phyloP scores from a whole-genome alignment of 805 yeast genomes.

The Kodamaea kaohsiungensis region DNA sequence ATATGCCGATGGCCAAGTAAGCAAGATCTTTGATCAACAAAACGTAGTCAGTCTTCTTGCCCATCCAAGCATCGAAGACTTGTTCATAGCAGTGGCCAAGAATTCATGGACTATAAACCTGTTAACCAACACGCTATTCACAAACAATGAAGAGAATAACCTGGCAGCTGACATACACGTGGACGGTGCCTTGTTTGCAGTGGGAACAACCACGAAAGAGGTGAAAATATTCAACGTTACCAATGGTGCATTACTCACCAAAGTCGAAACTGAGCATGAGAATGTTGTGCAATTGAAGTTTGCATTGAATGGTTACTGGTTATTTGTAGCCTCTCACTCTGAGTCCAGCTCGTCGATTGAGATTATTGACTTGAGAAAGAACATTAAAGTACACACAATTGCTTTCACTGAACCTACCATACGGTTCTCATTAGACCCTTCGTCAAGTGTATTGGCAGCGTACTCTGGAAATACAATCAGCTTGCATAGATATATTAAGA shows the following conservation, averaged over 20 bases:
- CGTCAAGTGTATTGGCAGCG: slow-evolving; percentile 33
- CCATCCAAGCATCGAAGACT: slow-evolving; percentile 33
- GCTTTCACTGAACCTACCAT: slow-evolving; percentile 20
- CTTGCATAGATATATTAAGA: slow-evolving; percentile 40
- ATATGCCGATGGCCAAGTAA: background rate
- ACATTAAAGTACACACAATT: slow-evolving; percentile 25
- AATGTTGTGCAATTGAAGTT: slow-evolving; percentile 42
- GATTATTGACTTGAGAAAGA: slow-evolving; percentile 53
- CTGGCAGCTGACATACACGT: slow-evolving; percentile 40
- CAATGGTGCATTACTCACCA: slow-evolving; percentile 36
- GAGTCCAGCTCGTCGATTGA: slow-evolving; percentile 29
- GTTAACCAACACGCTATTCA: slow-evolving; percentile 10
- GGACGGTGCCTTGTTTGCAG: slow-evolving; percentile 48
- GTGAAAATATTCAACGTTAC: slow-evolving; percentile 43
- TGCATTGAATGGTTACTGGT: slow-evolving; percentile 68
- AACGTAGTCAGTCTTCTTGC: slow-evolving; percentile 18
- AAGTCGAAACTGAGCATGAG: slow-evolving; percentile 24
- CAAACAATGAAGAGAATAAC: background rate
- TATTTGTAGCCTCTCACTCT: slow-evolving; percentile 35
- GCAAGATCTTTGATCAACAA: background rate
- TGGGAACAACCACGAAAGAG: slow-evolving; percentile 34
- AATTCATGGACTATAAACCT: slow-evolving; percentile 25
- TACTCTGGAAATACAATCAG: slow-evolving; percentile 20
- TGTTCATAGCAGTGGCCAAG: slow-evolving; percentile 29
- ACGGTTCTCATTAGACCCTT: slow-evolving; percentile 36